A percentile compares a stretch with the other conserved stretches of the same genome.
phyloP scores from a whole-genome alignment of 2,329 filamentous ascomycete species.

The Dryadomyces quercus-mongolicae region DNA sequence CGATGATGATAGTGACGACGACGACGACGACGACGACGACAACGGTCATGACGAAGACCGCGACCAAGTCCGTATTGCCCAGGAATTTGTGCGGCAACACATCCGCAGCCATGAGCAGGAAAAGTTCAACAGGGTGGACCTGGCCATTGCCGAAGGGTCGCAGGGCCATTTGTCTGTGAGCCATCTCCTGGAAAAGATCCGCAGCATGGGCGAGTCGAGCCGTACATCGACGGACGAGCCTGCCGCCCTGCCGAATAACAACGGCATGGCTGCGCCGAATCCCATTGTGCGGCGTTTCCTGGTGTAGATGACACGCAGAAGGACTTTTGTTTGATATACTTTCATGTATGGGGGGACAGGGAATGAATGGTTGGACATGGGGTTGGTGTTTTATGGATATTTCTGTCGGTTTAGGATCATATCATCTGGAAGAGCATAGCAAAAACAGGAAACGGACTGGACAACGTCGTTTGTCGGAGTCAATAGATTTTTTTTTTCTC shows the following conservation, averaged over 20 bases:
- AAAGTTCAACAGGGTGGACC: slow-evolving; percentile 30
- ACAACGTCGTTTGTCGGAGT: too few species aligned
- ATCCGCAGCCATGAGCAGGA: slow-evolving; percentile 48
- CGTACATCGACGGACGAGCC: too few species aligned
- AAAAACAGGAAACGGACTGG: too few species aligned
- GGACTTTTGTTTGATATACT: not conserved
- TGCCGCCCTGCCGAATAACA: not conserved
- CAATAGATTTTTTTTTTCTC: too few species aligned
- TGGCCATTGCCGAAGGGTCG: slow-evolving; percentile 44
- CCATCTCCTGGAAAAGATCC: slow-evolving; percentile 44
- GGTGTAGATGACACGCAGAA: not conserved
- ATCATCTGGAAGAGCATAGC: too few species aligned
- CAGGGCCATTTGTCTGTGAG: slow-evolving; percentile 43
- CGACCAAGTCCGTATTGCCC: slow-evolving; percentile 35
- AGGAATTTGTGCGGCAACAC: slow-evolving; percentile 47
- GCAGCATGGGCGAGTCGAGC: slow-evolving; percentile 28
- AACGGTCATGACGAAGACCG: not conserved
- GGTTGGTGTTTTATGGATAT: too few species aligned
- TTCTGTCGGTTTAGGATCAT: too few species aligned
- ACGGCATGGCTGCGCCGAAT: not conserved
- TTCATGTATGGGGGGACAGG: too few species aligned
- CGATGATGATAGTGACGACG: slow-evolving; percentile 1
- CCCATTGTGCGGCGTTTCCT: slow-evolving; percentile 4
- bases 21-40: not conserved
- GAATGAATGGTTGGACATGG: too few species aligned